A percentile compares a stretch with the other conserved stretches of the same genome.
These are phyloP conservation scores for Phytopythium helicoides DNA, from an alignment of 352 stramenopile species.

Conservation along the genomic window DNA sequence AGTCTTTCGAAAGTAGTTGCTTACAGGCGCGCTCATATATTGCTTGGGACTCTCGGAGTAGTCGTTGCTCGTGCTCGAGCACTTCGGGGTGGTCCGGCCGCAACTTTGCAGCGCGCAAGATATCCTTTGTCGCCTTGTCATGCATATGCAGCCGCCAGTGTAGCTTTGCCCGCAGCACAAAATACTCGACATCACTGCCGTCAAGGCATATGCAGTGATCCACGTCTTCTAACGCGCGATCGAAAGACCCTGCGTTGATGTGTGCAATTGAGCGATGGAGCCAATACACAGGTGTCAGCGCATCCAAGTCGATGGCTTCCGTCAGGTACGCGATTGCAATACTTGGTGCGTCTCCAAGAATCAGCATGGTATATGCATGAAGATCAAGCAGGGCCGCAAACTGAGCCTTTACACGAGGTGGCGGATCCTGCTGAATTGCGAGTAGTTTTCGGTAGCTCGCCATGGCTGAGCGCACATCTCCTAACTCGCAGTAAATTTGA, in stretches of 20 bases:
- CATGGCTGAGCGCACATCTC: slow-evolving; percentile 80
- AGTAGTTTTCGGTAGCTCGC: slow-evolving; percentile 78
- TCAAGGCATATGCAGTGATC: slow-evolving; percentile 84
- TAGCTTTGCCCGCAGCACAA: slow-evolving; percentile 77
- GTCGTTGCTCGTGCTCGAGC: slow-evolving; percentile 58
- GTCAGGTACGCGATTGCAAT: slow-evolving; percentile 67
- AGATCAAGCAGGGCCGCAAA: slow-evolving; percentile 72
- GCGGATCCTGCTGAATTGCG: slow-evolving; percentile 43
- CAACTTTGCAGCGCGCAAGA: slow-evolving; percentile 50
- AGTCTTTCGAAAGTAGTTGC: slow-evolving; percentile 50
- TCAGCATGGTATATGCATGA: slow-evolving; percentile 68
- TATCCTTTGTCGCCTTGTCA: slow-evolving; percentile 69
- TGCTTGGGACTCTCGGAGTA: slow-evolving; percentile 66
- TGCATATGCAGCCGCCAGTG: slow-evolving; percentile 79
- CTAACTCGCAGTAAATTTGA: slow-evolving; percentile 68
- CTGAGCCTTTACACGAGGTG: slow-evolving; percentile 72
- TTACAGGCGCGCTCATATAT: slow-evolving; percentile 64
- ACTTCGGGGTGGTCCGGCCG: slow-evolving; percentile 69
- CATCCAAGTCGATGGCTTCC: slow-evolving; percentile 74
- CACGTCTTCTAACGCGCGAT: slow-evolving; percentile 74
- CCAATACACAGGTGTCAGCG: slow-evolving; percentile 71
- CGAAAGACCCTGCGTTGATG: slow-evolving; percentile 53
- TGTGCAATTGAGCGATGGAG: slow-evolving; percentile 71
- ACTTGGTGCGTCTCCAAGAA: slow-evolving; percentile 43
- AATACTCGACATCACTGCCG: slow-evolving; percentile 72